phyloP scores from a whole-genome alignment of 768 basidiomycete species.

The Lactarius akahatsu region DNA sequence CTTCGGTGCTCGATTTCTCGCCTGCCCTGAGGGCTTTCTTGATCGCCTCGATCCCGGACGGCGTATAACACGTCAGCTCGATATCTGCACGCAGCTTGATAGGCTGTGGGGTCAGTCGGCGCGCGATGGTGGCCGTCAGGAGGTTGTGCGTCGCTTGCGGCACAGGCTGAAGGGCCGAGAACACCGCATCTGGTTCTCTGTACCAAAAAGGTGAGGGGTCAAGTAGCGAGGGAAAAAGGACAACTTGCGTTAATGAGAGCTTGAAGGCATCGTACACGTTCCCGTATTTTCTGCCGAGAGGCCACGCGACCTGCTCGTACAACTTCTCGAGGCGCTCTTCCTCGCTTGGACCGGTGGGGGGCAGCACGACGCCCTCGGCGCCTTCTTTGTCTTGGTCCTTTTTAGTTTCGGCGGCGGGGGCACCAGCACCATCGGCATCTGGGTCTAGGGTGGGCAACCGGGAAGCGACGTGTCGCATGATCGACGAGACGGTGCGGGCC shows the following conservation, averaged over 20 bases:
- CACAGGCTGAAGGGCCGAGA: conserved; percentile 63
- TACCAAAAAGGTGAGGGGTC: conserved; percentile 16
- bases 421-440: conserved; percentile 26
- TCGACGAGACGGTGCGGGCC: conserved; percentile 92
- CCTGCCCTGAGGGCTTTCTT: conserved; percentile 88
- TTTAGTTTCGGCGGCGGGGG: conserved; percentile 34
- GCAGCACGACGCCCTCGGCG: conserved; percentile 36
- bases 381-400: conserved; percentile 51
- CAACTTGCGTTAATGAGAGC: conserved; percentile 84
- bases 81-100: conserved; percentile 99
- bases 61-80: conserved; percentile 94
- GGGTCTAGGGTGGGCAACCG: conserved; percentile 56
- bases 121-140: conserved; percentile 82
- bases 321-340: conserved; percentile 80
- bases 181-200: conserved; percentile 80
- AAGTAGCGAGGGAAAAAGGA: conserved; percentile 3
- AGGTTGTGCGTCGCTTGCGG: conserved; percentile 56
- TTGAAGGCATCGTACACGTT: conserved; percentile 99
- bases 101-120: conserved; percentile 94
- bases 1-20: conserved; percentile 82
- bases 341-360: conserved; percentile 51
- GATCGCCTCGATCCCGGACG: conserved; percentile 95
- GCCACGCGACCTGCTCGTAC: conserved; percentile 93
- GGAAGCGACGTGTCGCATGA: conserved; percentile 87
- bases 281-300: conserved; percentile 86